Percentiles rank a stretch among this genome's conserved stretches.
phyloP scores from a whole-genome alignment of 768 basidiomycete genomes.

The Pulveroboletus sp. region DNA sequence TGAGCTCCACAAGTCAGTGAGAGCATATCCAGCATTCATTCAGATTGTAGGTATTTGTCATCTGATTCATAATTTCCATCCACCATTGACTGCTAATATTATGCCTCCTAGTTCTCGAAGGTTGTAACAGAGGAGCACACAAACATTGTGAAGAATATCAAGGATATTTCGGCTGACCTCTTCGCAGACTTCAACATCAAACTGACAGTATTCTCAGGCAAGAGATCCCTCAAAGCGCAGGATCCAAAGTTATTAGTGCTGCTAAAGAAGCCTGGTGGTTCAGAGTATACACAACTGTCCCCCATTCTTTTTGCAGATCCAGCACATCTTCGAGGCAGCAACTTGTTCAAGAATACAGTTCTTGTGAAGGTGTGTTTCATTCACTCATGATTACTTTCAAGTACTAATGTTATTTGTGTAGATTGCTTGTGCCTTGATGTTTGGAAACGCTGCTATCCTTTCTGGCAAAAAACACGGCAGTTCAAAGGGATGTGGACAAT shows the following conservation, averaged over 20 bases:
- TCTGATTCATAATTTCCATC: not conserved
- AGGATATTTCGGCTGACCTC: not conserved
- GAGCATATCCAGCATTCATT: not conserved
- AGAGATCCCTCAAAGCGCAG: not conserved
- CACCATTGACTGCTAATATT: not conserved
- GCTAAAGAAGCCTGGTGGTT: not conserved
- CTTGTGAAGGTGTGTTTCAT: not conserved
- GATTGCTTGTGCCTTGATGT: not conserved
- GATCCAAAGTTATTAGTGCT: not conserved
- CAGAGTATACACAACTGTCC: not conserved
- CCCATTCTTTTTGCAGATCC: not conserved
- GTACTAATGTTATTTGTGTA: not conserved
- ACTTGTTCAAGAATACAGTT: not conserved
- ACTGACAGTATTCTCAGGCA: not conserved
- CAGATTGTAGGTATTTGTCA: not conserved
- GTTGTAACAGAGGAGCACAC: not conserved
- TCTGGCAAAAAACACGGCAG: not conserved
- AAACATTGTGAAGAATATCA: constrained; percentile 1
- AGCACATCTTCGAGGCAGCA: fast-evolving
- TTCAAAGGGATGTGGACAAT: not conserved
- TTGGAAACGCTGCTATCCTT: not conserved
- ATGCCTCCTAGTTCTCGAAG: not conserved
- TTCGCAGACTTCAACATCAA: not conserved
- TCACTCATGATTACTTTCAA: no score
- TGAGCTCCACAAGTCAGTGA: not conserved